Conservation (phyloP, 176 grass and related monocot genomes). For the Thinopyrum elongatum region DNA sequence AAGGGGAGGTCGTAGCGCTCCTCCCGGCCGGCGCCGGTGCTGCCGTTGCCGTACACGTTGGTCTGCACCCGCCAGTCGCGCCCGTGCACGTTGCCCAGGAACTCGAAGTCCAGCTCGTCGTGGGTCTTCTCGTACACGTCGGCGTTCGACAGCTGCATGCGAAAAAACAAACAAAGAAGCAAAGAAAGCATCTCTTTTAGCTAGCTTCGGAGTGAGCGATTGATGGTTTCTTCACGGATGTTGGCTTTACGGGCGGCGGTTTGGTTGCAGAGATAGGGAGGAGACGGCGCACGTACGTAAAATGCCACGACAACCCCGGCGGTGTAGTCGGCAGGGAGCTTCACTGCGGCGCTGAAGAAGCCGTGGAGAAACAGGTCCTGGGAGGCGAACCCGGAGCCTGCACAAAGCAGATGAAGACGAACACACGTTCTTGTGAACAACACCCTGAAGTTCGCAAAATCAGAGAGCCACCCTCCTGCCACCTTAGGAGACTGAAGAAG, state of each 20-base stretch:
- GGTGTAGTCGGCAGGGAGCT: slow-evolving; percentile 72
- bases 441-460: background rate
- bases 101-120: slow-evolving; percentile 98
- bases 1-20: slow-evolving; percentile 93
- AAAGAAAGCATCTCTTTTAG: background rate
- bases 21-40: slow-evolving; percentile 72
- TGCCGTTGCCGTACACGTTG: slow-evolving; percentile 92
- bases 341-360: slow-evolving; percentile 89
- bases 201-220: background rate
- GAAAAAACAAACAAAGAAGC: background rate
- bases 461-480: background rate
- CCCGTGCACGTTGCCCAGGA: slow-evolving; percentile 85
- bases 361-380: slow-evolving; percentile 80
- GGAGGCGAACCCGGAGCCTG: slow-evolving; percentile 91
- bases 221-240: background rate
- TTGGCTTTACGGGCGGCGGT: background rate
- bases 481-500: background rate
- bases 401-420: background rate
- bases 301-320: slow-evolving; percentile 91
- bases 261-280: background rate
- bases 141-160: slow-evolving; percentile 75
- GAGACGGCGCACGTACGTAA: slow-evolving; percentile 38
- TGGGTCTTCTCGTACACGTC: slow-evolving; percentile 83
- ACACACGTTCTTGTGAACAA: background rate
- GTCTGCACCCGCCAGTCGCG: slow-evolving; percentile 86